phyloP scores from a whole-genome alignment of 2,329 filamentous ascomycete genomes.

The Fusarium aywerte region DNA sequence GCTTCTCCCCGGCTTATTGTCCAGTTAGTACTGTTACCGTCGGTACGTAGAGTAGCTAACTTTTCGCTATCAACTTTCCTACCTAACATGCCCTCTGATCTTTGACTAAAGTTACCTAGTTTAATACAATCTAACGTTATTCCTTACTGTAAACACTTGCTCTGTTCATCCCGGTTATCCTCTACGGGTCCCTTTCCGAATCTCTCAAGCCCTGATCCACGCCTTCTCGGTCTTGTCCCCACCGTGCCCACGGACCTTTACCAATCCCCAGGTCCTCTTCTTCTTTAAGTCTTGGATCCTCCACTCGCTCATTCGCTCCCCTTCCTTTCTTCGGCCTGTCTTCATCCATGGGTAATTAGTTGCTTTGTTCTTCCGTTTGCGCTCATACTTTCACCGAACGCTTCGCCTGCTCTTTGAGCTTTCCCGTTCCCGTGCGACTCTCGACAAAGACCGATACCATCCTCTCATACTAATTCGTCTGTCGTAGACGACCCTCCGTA shows the following conservation, averaged over 20 bases:
- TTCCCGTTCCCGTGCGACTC: neutral
- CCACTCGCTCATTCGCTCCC: slow-evolving; percentile 20
- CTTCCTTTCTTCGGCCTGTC: slow-evolving; percentile 1
- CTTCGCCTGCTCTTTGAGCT: neutral
- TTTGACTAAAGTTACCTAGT: neutral
- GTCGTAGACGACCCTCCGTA: neutral
- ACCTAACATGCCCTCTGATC: neutral
- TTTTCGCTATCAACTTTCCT: neutral
- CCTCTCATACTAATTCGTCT: neutral
- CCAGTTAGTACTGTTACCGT: neutral
- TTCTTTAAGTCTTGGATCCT: slow-evolving; percentile 25
- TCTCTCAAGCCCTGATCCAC: slow-evolving; percentile 23
- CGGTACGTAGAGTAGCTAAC: neutral
- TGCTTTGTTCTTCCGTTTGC: slow-evolving; percentile 15
- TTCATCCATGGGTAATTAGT: slow-evolving; percentile 17
- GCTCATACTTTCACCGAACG: neutral
- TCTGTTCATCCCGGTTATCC: neutral
- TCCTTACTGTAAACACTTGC: too few species aligned
- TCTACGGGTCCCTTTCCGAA: slow-evolving; percentile 1
- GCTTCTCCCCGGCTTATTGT: slow-evolving; percentile 6
- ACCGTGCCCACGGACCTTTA: slow-evolving; percentile 34
- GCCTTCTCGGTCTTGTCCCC: slow-evolving; percentile 7
- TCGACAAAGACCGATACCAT: neutral
- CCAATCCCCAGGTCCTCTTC: slow-evolving; percentile 37
- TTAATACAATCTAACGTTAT: neutral